These are phyloP conservation scores for Euphorbia corollata DNA, from an alignment of 441 rosid species.

Conservation along the genomic window DNA sequence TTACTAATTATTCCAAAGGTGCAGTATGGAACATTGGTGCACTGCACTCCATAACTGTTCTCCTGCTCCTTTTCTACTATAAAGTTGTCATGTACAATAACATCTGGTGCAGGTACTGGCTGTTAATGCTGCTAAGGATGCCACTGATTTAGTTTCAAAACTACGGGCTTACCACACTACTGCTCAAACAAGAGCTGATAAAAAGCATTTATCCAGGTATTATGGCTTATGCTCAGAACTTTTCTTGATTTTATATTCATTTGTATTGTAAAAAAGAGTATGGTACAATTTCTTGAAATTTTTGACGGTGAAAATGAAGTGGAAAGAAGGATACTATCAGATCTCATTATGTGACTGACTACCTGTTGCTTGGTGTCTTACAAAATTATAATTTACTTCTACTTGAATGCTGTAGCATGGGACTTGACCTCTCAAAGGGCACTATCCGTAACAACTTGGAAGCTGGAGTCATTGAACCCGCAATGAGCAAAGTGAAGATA, in stretches of 20 bases:
- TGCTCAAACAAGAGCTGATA: conserved; percentile 94
- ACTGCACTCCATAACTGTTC: too few species aligned
- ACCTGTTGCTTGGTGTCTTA: not conserved
- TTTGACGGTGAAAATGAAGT: not conserved
- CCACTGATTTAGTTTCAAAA: conserved; percentile 90
- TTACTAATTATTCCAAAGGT: conserved; percentile 88
- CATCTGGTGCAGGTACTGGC: conserved; percentile 67
- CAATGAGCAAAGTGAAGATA: conserved; percentile 99
- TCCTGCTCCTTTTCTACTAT: not conserved
- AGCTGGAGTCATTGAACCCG: conserved; percentile 58
- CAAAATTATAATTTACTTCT: not conserved
- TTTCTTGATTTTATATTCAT: not conserved
- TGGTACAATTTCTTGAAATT: not conserved
- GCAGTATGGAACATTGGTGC: not conserved
- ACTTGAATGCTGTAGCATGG: conserved; percentile 60
- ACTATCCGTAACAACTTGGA: conserved; percentile 32
- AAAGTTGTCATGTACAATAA: not conserved
- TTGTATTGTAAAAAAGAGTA: not conserved
- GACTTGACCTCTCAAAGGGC: conserved; percentile 81
- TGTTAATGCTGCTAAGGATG: conserved; percentile 96
- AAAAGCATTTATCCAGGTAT: conserved; percentile 85
- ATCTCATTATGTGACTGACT: not conserved
- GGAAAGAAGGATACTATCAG: not conserved
- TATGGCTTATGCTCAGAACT: not conserved
- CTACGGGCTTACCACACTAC: conserved; percentile 91